Evolutionary conservation across 2,329 filamentous ascomycete genomes (phyloP).

Genomic region (Fusarium succisae): DNA sequence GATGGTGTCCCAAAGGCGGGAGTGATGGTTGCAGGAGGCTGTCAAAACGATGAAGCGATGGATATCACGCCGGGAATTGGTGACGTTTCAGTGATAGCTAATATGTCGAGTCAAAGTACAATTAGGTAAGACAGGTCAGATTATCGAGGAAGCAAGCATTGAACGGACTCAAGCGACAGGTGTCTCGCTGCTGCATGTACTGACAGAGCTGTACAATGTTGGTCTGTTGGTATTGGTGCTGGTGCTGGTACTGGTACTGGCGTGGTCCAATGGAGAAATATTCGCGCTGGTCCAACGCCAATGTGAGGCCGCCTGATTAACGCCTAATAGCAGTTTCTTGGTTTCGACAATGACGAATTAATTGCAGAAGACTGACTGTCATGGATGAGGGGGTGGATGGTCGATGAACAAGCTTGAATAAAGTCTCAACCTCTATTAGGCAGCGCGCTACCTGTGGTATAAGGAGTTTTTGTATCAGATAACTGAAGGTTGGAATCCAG

Average conservation of each 20-base stretch:
- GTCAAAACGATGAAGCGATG: not conserved
- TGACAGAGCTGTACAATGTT: not conserved
- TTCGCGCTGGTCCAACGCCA: conserved; percentile 8
- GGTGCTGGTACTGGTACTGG: conserved; percentile 1
- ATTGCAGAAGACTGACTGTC: not conserved
- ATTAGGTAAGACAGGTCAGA: not conserved
- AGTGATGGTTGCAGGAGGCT: not conserved
- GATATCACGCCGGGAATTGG: not conserved
- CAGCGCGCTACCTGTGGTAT: not conserved
- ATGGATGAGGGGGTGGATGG: not conserved
- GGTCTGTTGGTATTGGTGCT: not conserved
- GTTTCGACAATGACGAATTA: not conserved
- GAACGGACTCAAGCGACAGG: not conserved
- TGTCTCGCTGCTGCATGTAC: not conserved
- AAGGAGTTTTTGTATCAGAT: not conserved
- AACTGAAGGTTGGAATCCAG: not conserved
- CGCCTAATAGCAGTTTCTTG: conserved; percentile 2
- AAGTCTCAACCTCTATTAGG: not conserved
- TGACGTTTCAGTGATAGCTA: not conserved
- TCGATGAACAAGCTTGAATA: not conserved
- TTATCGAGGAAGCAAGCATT: not conserved
- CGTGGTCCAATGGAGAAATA: conserved; percentile 3
- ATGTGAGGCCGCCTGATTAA: conserved; percentile 1
- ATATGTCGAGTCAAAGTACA: not conserved
- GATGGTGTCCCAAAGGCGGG: not conserved